These are phyloP conservation scores for Hygrocybe punicea DNA, from an alignment of 768 basidiomycete genomes.

Conservation along the genomic window DNA sequence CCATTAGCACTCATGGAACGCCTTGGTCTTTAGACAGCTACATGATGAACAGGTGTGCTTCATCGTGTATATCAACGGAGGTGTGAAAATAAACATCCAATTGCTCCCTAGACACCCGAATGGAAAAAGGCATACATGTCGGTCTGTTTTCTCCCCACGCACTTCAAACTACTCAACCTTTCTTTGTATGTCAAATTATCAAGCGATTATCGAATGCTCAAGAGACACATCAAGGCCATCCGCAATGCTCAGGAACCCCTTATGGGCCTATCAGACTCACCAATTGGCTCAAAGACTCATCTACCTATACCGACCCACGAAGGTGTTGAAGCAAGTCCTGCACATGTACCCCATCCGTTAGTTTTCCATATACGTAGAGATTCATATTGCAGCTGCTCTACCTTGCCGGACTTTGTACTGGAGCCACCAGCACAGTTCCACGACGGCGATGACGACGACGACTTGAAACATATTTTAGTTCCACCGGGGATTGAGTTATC, in stretches of 20 bases:
- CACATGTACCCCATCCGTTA: not conserved
- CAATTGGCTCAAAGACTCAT: not conserved
- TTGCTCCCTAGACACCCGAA: conserved; percentile 57
- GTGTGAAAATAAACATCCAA: not conserved
- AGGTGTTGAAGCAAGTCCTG: not conserved
- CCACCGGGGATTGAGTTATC: not conserved
- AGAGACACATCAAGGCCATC: conserved; percentile 60
- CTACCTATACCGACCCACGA: not conserved
- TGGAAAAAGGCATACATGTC: conserved; percentile 74
- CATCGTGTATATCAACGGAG: not conserved
- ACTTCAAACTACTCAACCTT: not conserved
- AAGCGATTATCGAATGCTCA: conserved; percentile 72
- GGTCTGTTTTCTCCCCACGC: conserved; percentile 34
- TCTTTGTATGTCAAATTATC: conserved; percentile 1
- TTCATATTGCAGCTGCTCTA: not conserved
- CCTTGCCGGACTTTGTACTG: not conserved
- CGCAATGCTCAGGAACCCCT: conserved; percentile 28
- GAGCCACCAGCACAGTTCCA: not conserved
- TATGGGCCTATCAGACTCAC: not conserved
- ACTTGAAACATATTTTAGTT: not conserved
- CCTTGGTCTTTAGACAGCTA: conserved; percentile 46
- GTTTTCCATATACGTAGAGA: not conserved
- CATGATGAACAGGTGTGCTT: conserved; percentile 57
- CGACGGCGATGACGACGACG: not conserved
- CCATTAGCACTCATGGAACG: not conserved